Conservation (phyloP, 2,329 filamentous ascomycete genomes). For the Graphiopsis chlorocephala region DNA sequence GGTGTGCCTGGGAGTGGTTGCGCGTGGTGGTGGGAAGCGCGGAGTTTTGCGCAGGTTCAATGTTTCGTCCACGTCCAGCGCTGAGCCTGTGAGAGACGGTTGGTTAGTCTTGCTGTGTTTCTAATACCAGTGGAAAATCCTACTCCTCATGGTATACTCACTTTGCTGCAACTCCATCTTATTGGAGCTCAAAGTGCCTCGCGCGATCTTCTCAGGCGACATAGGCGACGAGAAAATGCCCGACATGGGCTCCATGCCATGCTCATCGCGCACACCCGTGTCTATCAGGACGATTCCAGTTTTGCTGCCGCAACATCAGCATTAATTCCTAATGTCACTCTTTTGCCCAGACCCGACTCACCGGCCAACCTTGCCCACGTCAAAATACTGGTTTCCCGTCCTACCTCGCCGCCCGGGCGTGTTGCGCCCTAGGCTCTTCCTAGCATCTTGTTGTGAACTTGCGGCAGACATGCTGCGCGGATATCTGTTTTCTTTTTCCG, state of each 20-base stretch:
- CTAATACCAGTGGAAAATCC: too few species aligned
- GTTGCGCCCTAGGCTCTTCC: slow-evolving; percentile 19
- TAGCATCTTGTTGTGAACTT: slow-evolving; percentile 12
- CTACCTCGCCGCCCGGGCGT: slow-evolving; percentile 30
- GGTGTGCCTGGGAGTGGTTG: slow-evolving; percentile 64
- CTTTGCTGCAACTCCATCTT: slow-evolving; percentile 61
- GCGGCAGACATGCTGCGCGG: slow-evolving; percentile 30
- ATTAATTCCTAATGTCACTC: not conserved
- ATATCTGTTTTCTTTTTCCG: slow-evolving; percentile 29
- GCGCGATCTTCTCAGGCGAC: slow-evolving; percentile 40
- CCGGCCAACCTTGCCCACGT: slow-evolving; percentile 36
- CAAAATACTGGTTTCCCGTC: slow-evolving; percentile 35
- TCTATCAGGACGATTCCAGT: slow-evolving; percentile 82
- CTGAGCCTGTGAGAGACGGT: slow-evolving; percentile 43
- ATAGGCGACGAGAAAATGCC: slow-evolving; percentile 87
- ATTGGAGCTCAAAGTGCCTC: slow-evolving; percentile 23
- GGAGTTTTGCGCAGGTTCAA: slow-evolving; percentile 42
- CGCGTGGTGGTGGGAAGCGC: slow-evolving; percentile 48
- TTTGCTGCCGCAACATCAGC: slow-evolving; percentile 59
- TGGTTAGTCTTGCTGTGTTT: not conserved
- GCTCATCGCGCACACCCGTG: slow-evolving; percentile 76
- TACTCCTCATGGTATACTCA: slow-evolving; percentile 37
- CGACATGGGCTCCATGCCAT: slow-evolving; percentile 87
- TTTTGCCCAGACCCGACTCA: slow-evolving; percentile 18
- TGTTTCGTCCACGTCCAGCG: slow-evolving; percentile 47